phyloP scores from a whole-genome alignment of 345 rosid species.

The Salix brachista region DNA sequence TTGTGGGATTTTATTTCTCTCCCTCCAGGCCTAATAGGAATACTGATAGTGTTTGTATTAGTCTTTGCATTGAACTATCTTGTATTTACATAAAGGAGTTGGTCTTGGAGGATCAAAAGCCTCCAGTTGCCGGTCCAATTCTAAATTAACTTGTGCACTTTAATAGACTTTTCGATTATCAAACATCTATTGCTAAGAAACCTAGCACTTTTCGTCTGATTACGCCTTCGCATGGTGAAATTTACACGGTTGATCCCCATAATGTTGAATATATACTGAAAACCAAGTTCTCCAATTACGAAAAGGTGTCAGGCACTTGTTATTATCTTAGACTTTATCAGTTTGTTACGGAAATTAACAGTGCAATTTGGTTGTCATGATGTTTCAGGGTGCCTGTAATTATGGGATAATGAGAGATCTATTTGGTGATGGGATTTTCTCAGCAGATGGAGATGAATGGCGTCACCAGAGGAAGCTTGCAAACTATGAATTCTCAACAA shows the following conservation, averaged over 20 bases:
- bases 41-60: background rate
- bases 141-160: slow-evolving; percentile 29
- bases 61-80: slow-evolving; percentile 4
- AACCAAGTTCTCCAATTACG: slow-evolving; percentile 42
- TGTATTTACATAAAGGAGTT: slow-evolving; percentile 23
- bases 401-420: slow-evolving; percentile 40
- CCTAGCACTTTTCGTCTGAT: slow-evolving; percentile 26
- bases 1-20: slow-evolving; percentile 13
- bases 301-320: slow-evolving; percentile 23
- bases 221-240: slow-evolving; percentile 25
- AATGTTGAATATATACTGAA: slow-evolving; percentile 41
- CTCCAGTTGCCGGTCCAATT: slow-evolving; percentile 41
- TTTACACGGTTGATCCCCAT: slow-evolving; percentile 37
- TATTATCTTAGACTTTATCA: background rate
- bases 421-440: slow-evolving; percentile 41
- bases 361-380: too few relatives aligned
- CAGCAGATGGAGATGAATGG: slow-evolving; percentile 44
- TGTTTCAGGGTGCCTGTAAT: too few relatives aligned
- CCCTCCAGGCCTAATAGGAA: slow-evolving; percentile 14
- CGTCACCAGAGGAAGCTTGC: slow-evolving; percentile 41
- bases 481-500: slow-evolving; percentile 43
- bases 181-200: slow-evolving; percentile 29
- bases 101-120: slow-evolving; percentile 20
- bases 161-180: slow-evolving; percentile 30
- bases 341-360: background rate